phyloP scores from a whole-genome alignment of 2,329 filamentous ascomycete species.

The Colletotrichum acutatum region DNA sequence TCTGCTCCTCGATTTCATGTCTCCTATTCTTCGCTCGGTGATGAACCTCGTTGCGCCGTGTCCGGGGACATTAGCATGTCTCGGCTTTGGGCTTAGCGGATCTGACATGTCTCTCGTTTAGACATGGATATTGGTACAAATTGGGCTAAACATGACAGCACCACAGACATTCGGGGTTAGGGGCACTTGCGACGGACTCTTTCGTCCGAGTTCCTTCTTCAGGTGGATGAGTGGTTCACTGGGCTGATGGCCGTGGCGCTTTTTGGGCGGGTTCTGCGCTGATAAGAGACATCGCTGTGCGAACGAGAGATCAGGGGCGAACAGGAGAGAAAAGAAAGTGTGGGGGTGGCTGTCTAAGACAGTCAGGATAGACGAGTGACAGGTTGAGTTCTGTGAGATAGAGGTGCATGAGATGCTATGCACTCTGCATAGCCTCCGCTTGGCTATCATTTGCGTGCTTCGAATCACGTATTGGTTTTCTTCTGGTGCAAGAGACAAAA shows the following conservation, averaged over 20 bases:
- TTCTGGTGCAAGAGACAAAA: neutral
- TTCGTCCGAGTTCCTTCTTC: neutral
- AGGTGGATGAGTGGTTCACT: neutral
- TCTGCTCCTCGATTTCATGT: no score
- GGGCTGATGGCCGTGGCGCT: neutral
- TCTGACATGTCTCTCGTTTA: neutral
- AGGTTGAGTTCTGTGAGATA: neutral
- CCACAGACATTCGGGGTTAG: neutral
- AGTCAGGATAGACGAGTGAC: neutral
- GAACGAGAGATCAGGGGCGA: neutral
- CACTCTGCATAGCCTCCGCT: neutral
- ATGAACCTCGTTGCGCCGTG: neutral
- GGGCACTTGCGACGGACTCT: neutral
- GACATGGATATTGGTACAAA: neutral
- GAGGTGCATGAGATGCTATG: neutral
- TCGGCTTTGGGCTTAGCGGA: neutral
- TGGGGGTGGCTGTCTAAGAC: neutral
- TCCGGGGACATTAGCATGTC: neutral
- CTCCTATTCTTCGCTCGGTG: neutral
- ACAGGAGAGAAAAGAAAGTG: slow-evolving; percentile 3
- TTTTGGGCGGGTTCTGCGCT: neutral
- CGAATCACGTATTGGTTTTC: neutral
- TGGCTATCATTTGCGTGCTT: neutral
- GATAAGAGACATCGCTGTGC: neutral
- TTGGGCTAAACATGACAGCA: neutral